Evolutionary conservation across 805 yeast genomes (phyloP), one percentile per base, ranked within the genome.

Genomic region (Cyberlindnera suaveolens): DNA sequence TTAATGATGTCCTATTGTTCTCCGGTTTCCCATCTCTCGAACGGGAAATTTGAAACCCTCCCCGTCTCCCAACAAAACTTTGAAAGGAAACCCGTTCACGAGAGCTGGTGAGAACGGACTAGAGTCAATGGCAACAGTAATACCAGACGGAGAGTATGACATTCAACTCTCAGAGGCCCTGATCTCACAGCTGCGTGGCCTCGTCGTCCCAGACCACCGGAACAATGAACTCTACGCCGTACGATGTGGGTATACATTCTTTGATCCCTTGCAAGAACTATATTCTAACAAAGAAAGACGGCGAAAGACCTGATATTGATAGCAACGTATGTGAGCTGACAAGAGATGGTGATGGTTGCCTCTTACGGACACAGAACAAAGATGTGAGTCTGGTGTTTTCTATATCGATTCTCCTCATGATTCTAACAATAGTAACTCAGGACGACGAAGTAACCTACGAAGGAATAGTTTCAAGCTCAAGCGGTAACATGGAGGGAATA

Each of bases 91-190:
- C 4, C 27, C 11, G 4, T 10, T 23, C 27, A 9, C 11, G 6
- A 23, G 27, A 19, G 27, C 27, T 9, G 4, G 27, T 23, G 11
- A 23, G 27, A 9, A 10, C 7, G 6, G 11, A 23, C 27, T 8
- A 23, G 6, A 35, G 29, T 13, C 31, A 15, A 40, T 34, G 38
- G 35, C 31, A 19, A 31, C 36, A 14, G 39, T 19, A 6, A 23
- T 56, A 16, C 46, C 58, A 1, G 60, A 57, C 36, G 61, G 61
- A 8, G 61, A 55, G 40, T 57, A 57, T 47, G 50, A 48, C 8
- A 34, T 57, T 5, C 49, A 43, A 14, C 33, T 57, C 10, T 41
- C 53, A 6, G 60, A 56, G 10, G 20, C 46, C 3, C 44, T 56
- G 15, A 40, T 45, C 33, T 36, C 42, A 0, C 47, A 37, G 13